Percentiles rank a stretch among this genome's conserved stretches.
These are phyloP conservation scores for Aspergillus wentii DNA, from an alignment of 495 filamentous ascomycete genomes.

Conservation along the genomic window DNA sequence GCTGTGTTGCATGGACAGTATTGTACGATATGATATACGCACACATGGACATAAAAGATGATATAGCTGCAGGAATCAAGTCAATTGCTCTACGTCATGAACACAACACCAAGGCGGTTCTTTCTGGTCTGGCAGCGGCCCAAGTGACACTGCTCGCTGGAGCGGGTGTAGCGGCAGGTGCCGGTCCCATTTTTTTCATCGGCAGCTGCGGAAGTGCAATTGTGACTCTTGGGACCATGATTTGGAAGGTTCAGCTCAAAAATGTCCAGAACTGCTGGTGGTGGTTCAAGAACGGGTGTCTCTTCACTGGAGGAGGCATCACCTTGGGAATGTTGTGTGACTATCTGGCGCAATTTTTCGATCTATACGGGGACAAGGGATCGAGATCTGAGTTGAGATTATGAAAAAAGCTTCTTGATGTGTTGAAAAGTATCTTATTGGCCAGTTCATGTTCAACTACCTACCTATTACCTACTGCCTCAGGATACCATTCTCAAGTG, in stretches of 20 bases:
- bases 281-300: conserved; percentile 84
- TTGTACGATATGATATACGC: conserved; percentile 99
- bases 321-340: conserved; percentile 58
- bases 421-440: too few relatives aligned
- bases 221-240: conserved; percentile 76
- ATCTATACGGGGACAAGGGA: conserved; percentile 18
- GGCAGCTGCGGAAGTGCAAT: conserved; percentile 81
- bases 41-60: conserved; percentile 96
- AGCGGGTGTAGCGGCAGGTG: conserved; percentile 67
- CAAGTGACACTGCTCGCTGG: conserved; percentile 78
- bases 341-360: conserved; percentile 43
- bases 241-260: conserved; percentile 80
- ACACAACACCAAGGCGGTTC: conserved; percentile 77
- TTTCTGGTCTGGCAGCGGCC: conserved; percentile 66
- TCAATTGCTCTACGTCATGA: conserved; percentile 89
- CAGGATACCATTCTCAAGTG: too few relatives aligned
- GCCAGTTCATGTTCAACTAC: too few relatives aligned
- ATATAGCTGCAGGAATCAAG: conserved; percentile 89
- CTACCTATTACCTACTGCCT: too few relatives aligned
- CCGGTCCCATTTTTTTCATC: conserved; percentile 79
- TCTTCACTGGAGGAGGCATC: conserved; percentile 65
- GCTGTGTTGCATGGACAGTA: conserved; percentile 90
- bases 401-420: too few relatives aligned
- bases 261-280: conserved; percentile 87
- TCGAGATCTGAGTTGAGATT: too few relatives aligned